Percentiles rank a stretch among this genome's conserved stretches.
phyloP scores from a whole-genome alignment of 495 filamentous ascomycete species.

The Pyrenula massariospora region DNA sequence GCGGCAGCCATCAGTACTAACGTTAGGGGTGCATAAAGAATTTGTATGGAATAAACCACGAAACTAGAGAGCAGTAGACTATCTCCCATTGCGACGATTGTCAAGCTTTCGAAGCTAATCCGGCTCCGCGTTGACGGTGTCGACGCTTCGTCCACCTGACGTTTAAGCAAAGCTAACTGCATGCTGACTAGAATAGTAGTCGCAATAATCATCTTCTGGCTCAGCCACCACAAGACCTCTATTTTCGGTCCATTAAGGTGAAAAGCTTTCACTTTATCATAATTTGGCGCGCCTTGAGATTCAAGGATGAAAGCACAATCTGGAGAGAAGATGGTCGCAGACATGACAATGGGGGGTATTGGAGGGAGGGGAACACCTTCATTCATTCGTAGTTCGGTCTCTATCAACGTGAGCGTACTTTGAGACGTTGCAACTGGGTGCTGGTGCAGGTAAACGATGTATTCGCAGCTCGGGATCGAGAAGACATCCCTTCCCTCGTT shows the following conservation, averaged over 20 bases:
- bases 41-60: conserved; percentile 50
- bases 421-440: conserved; percentile 38
- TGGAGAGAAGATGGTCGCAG: conserved; percentile 79
- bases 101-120: conserved; percentile 79
- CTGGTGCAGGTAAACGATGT: conserved; percentile 77
- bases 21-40: conserved; percentile 52
- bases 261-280: conserved; percentile 44
- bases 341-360: conserved; percentile 65
- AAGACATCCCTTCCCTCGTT: conserved; percentile 42
- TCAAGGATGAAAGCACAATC: conserved; percentile 90
- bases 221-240: conserved; percentile 57
- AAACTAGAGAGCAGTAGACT: conserved; percentile 51
- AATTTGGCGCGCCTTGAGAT: conserved; percentile 70
- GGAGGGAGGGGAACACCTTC: conserved; percentile 62
- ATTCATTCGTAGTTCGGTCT: conserved; percentile 75
- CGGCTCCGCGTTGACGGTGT: conserved; percentile 91
- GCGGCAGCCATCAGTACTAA: conserved; percentile 54
- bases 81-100: conserved; percentile 79
- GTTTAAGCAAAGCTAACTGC: conserved; percentile 64
- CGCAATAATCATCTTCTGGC: conserved; percentile 54
- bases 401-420: conserved; percentile 40
- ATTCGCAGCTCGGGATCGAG: conserved; percentile 71
- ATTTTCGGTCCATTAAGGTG: conserved; percentile 71
- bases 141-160: conserved; percentile 81
- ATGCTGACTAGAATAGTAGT: conserved; percentile 51